Conservation (phyloP, 768 basidiomycete genomes). For the Termitomyces sp. region DNA sequence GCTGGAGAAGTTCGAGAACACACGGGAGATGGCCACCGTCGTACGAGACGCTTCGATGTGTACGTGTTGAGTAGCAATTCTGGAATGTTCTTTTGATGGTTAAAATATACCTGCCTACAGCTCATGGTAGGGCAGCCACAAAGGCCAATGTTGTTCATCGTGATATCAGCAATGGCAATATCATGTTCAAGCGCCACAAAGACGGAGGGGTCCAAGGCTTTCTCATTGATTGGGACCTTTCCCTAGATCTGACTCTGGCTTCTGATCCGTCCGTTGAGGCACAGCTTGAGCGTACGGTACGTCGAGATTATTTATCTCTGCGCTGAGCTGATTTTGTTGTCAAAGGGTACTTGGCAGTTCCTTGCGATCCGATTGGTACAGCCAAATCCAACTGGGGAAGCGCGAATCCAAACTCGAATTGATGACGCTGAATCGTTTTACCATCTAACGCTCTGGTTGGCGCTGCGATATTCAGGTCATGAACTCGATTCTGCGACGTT, state of each 20-base stretch:
- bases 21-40: too few species aligned
- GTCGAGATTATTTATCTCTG: background rate
- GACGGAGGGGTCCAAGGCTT: background rate
- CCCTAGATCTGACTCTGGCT: background rate
- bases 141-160: too few species aligned
- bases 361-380: background rate
- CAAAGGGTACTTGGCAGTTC: background rate
- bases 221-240: background rate
- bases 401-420: background rate
- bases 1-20: too few species aligned
- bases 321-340: background rate
- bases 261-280: background rate
- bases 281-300: background rate
- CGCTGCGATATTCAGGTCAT: background rate
- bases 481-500: background rate
- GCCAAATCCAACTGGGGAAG: background rate
- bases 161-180: too few species aligned
- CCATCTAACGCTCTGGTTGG: background rate
- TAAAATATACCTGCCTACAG: too few species aligned
- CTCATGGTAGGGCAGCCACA: too few species aligned
- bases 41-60: too few species aligned
- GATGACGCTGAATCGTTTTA: background rate
- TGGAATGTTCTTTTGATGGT: too few species aligned
- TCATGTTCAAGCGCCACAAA: too few species aligned
- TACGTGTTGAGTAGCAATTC: too few species aligned